Evolutionary conservation across 2,329 filamentous ascomycete genomes (phyloP).

Genomic region (Aspergillus sp.): DNA sequence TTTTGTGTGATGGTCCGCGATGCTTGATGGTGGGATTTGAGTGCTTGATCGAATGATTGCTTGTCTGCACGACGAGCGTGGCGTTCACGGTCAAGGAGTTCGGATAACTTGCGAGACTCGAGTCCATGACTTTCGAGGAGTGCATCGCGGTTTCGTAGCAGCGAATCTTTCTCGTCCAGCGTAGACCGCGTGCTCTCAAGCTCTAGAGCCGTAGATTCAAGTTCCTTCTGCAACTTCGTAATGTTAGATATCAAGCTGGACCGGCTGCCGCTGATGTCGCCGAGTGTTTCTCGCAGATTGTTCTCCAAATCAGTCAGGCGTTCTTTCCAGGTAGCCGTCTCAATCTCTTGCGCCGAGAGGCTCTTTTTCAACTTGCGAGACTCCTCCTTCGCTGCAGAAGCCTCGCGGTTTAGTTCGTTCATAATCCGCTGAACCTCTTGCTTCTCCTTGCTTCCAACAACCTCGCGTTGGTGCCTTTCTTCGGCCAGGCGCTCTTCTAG

Average conservation of each 20-base stretch:
- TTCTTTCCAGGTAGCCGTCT: slow-evolving; percentile 89
- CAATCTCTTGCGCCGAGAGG: slow-evolving; percentile 79
- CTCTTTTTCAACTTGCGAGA: slow-evolving; percentile 77
- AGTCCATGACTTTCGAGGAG: slow-evolving; percentile 86
- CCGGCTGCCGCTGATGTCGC: slow-evolving; percentile 81
- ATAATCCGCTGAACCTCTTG: slow-evolving; percentile 92
- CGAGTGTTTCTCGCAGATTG: slow-evolving; percentile 80
- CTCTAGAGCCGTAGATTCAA: slow-evolving; percentile 79
- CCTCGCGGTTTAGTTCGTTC: slow-evolving; percentile 87
- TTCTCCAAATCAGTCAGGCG: slow-evolving; percentile 86
- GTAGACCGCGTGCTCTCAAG: slow-evolving; percentile 75
- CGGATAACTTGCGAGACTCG: slow-evolving; percentile 79
- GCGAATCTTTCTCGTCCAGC: slow-evolving; percentile 83
- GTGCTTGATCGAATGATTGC: slow-evolving; percentile 81
- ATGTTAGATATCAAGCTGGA: slow-evolving; percentile 85
- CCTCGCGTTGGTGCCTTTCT: slow-evolving; percentile 82
- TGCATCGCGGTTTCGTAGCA: slow-evolving; percentile 84
- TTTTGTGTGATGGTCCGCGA: slow-evolving; percentile 82
- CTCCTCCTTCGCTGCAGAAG: slow-evolving; percentile 81
- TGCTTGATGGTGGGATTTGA: slow-evolving; percentile 83
- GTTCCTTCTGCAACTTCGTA: slow-evolving; percentile 80
- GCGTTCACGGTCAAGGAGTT: slow-evolving; percentile 89
- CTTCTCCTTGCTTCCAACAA: slow-evolving; percentile 84
- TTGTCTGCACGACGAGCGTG: slow-evolving; percentile 82
- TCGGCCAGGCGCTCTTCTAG: slow-evolving; percentile 72